Evolutionary conservation across 495 filamentous ascomycete species (phyloP).

Genomic region (Gamarada debralockiae): DNA sequence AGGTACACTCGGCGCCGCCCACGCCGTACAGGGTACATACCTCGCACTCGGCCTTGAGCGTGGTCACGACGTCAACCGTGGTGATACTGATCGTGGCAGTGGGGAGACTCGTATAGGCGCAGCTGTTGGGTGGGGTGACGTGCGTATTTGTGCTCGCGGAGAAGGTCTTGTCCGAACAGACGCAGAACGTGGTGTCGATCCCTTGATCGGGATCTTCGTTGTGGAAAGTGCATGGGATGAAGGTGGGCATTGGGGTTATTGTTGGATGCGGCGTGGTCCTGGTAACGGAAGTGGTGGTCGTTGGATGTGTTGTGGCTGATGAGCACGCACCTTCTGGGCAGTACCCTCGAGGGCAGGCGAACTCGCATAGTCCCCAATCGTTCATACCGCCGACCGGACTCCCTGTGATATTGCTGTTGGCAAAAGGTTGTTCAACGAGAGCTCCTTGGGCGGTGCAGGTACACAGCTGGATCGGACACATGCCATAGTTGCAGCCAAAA

Average conservation of each 20-base stretch:
- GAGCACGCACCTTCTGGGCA: slow-evolving; percentile 18
- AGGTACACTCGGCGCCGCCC: neutral
- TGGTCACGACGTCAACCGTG: neutral
- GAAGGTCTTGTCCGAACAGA: neutral
- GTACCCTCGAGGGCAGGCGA: slow-evolving; percentile 19
- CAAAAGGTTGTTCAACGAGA: slow-evolving; percentile 9
- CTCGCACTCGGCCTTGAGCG: neutral
- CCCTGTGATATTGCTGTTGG: slow-evolving; percentile 1
- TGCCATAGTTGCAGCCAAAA: slow-evolving; percentile 20
- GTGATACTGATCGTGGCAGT: neutral
- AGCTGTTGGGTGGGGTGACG: neutral
- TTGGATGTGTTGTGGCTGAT: too few relatives aligned
- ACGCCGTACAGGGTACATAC: neutral
- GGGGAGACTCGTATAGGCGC: neutral
- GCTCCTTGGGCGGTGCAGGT: slow-evolving; percentile 15
- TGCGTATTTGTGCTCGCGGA: neutral
- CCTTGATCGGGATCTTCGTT: neutral
- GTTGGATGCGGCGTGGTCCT: too few relatives aligned
- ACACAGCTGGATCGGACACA: slow-evolving; percentile 17
- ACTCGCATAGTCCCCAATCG: slow-evolving; percentile 20
- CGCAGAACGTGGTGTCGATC: neutral
- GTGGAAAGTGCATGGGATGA: too few relatives aligned
- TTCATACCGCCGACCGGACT: slow-evolving; percentile 10
- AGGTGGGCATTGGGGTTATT: too few relatives aligned
- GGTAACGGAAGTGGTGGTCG: too few relatives aligned